These are phyloP conservation scores for Lentinula edodes DNA, from an alignment of 768 basidiomycete species.

Conservation along the genomic window DNA sequence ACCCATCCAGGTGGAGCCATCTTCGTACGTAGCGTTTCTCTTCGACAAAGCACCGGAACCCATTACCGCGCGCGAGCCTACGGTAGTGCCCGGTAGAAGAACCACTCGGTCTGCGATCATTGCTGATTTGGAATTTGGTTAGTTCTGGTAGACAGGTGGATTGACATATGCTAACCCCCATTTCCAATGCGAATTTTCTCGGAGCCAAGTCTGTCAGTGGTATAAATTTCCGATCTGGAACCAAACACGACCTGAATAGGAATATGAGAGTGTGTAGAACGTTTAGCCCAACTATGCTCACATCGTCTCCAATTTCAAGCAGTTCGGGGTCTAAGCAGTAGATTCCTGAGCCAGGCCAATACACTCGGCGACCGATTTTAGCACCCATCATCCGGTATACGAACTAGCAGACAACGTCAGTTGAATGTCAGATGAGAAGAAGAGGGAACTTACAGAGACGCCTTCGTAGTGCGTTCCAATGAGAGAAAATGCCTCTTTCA, in stretches of 20 bases:
- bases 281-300: not conserved
- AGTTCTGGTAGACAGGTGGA: not conserved
- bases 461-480: slow-evolving; percentile 41
- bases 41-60: slow-evolving; percentile 43
- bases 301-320: slow-evolving; percentile 42
- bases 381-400: slow-evolving; percentile 45
- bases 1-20: slow-evolving; percentile 44
- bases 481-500: slow-evolving; percentile 35
- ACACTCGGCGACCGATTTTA: slow-evolving; percentile 40
- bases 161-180: slow-evolving; percentile 24
- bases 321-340: slow-evolving; percentile 43
- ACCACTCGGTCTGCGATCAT: slow-evolving; percentile 48
- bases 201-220: slow-evolving; percentile 35
- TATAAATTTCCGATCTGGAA: slow-evolving; percentile 38
- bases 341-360: slow-evolving; percentile 44
- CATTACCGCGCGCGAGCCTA: slow-evolving; percentile 38
- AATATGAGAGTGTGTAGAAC: not conserved
- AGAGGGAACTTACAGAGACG: slow-evolving; percentile 28
- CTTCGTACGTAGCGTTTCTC: slow-evolving; percentile 32
- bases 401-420: slow-evolving; percentile 16
- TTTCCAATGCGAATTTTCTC: slow-evolving; percentile 32
- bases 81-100: slow-evolving; percentile 34
- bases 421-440: not conserved
- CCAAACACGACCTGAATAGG: slow-evolving; percentile 32
- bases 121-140: slow-evolving; percentile 18